phyloP scores from a whole-genome alignment of 106 monocot genomes.

The Phalaenopsis equestris region DNA sequence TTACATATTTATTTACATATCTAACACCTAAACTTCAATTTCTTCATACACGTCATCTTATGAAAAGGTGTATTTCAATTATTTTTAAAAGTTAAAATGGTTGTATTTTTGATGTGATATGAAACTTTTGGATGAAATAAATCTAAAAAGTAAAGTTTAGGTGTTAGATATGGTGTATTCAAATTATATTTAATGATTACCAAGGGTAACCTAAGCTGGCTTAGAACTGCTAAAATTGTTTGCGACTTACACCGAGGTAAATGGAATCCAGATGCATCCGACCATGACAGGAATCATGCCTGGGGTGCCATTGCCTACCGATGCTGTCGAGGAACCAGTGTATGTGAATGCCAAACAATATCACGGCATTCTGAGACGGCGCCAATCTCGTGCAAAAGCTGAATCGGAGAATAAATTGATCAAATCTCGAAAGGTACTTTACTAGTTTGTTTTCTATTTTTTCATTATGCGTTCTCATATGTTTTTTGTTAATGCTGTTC shows the following conservation, averaged over 20 bases:
- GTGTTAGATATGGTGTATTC: neutral
- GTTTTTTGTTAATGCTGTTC: too few relatives aligned
- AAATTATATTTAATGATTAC: neutral
- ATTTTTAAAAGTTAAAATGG: too few relatives aligned
- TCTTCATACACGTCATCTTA: too few relatives aligned
- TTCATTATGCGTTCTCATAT: neutral
- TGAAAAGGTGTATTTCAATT: too few relatives aligned
- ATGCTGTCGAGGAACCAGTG: conserved; percentile 54
- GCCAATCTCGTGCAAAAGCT: conserved; percentile 66
- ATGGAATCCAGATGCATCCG: conserved; percentile 35
- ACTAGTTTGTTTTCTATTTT: neutral
- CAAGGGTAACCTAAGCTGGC: neutral
- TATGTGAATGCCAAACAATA: conserved; percentile 67
- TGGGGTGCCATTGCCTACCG: conserved; percentile 48
- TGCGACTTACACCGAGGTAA: neutral
- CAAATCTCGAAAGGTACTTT: conserved; percentile 46
- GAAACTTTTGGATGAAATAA: too few relatives aligned
- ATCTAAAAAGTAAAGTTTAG: too few relatives aligned
- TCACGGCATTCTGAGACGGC: conserved; percentile 50
- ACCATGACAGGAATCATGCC: conserved; percentile 36
- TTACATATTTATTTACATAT: too few relatives aligned
- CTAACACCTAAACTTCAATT: too few relatives aligned
- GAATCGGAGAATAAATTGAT: conserved; percentile 56
- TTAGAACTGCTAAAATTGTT: neutral
- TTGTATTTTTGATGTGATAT: too few relatives aligned